A percentile compares a stretch with the other conserved stretches of the same genome.
phyloP scores from a whole-genome alignment of 176 grass and related monocot species.

The Thalia dealbata region DNA sequence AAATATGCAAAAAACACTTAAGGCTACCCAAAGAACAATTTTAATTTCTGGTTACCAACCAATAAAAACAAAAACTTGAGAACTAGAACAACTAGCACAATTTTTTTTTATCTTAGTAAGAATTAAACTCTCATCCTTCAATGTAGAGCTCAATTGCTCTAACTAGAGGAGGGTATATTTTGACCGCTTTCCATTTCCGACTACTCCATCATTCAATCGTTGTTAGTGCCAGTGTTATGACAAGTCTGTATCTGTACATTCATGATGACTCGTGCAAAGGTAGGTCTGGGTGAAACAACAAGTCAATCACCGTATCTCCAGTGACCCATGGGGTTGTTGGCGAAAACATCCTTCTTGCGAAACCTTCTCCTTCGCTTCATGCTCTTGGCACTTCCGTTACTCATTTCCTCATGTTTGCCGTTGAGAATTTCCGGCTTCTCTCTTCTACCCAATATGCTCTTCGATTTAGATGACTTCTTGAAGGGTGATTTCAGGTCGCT shows the following conservation, averaged over 20 bases:
- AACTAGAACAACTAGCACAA: no score
- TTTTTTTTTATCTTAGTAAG: no score
- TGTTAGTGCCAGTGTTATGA: background rate
- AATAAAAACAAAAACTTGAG: no score
- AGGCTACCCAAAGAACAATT: no score
- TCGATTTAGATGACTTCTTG: conserved; percentile 42
- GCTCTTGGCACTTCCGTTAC: conserved; percentile 10
- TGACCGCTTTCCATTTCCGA: no score
- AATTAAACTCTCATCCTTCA: no score
- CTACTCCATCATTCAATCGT: background rate
- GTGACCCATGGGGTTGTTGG: background rate
- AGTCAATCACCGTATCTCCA: background rate
- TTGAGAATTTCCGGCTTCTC: conserved; percentile 13
- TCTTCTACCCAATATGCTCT: conserved; percentile 35
- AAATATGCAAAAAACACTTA: no score
- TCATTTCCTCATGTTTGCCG: conserved; percentile 26
- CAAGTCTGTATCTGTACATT: no score
- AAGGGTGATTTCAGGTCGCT: conserved; percentile 29
- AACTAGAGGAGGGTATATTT: no score
- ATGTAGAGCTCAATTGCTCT: no score
- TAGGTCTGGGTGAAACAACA: background rate
- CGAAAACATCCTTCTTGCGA: background rate
- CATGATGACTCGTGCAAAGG: no score
- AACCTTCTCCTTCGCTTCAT: conserved; percentile 25
- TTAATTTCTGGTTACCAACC: no score